These are phyloP conservation scores for Aspergillus floridensis DNA, from an alignment of 2,329 filamentous ascomycete species.

Conservation along the genomic window DNA sequence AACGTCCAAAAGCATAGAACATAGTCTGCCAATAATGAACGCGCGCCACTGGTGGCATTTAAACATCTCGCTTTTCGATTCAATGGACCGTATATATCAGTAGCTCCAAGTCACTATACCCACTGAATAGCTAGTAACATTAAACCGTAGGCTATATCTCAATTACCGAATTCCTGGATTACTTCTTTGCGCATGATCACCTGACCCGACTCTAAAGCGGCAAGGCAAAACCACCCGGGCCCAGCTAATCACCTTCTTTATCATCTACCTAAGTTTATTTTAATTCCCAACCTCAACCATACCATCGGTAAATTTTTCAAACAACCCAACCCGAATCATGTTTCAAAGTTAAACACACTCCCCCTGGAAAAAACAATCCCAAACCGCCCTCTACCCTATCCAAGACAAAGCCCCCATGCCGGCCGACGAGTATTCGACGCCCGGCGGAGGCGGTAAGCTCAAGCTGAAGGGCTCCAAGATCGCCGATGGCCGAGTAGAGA, in stretches of 20 bases:
- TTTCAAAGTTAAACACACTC: not conserved
- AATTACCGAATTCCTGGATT: not conserved
- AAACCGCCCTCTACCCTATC: not conserved
- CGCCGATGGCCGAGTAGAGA: conserved; percentile 49
- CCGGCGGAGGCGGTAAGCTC: conserved; percentile 67
- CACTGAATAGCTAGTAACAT: not conserved
- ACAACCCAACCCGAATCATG: not conserved
- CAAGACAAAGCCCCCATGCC: conserved; percentile 18
- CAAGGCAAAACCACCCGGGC: not conserved
- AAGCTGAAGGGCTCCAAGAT: conserved; percentile 77
- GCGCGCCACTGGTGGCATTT: not conserved
- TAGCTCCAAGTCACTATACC: too few relatives aligned
- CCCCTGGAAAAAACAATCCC: not conserved
- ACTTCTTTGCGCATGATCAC: conserved; percentile 7
- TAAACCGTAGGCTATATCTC: not conserved
- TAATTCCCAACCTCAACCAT: not conserved
- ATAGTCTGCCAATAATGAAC: not conserved
- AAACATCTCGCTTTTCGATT: not conserved
- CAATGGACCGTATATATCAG: not conserved
- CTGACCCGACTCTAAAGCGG: conserved; percentile 8
- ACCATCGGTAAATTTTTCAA: not conserved
- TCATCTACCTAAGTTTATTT: too few relatives aligned
- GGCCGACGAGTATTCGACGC: conserved; percentile 66
- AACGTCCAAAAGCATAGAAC: not conserved
- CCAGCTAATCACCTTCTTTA: not conserved